phyloP scores from a whole-genome alignment of 768 basidiomycete species.

The Tulasnella sp. region DNA sequence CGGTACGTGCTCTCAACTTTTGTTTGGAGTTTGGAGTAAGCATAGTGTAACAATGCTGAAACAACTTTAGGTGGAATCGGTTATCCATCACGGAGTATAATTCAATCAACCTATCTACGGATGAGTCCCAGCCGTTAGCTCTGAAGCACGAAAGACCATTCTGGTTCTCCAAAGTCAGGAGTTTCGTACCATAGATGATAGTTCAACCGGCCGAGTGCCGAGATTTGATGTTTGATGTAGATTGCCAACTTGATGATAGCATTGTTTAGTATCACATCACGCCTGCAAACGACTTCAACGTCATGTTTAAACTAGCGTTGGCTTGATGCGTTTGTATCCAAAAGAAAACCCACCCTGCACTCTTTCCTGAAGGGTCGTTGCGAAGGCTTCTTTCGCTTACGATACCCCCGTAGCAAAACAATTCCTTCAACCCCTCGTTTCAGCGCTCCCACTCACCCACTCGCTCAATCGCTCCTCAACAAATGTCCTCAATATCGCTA shows the following conservation, averaged over 20 bases:
- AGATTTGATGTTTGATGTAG: neutral
- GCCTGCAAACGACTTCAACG: neutral
- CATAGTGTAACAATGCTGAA: neutral
- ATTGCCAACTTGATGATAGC: neutral
- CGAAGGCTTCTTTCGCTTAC: neutral
- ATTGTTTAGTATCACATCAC: neutral
- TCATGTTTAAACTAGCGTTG: neutral
- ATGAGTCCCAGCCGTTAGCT: slow-evolving; percentile 56
- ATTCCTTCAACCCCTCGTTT: neutral
- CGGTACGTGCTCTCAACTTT: slow-evolving; percentile 46
- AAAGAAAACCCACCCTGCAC: too few species aligned
- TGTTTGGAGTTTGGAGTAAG: neutral
- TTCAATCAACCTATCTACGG: slow-evolving; percentile 63
- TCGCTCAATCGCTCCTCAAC: neutral
- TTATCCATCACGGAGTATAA: slow-evolving; percentile 65
- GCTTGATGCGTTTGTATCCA: too few species aligned
- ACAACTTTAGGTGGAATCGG: slow-evolving; percentile 35
- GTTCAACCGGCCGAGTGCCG: neutral
- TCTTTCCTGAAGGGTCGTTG: neutral
- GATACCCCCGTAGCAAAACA: neutral
- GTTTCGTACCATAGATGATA: neutral
- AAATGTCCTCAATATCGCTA: neutral
- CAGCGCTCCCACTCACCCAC: neutral
- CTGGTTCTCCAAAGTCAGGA: slow-evolving; percentile 82
- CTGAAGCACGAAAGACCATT: slow-evolving; percentile 83